These are phyloP conservation scores for Leucogyrophana mollusca DNA, from an alignment of 768 basidiomycete species.

Conservation along the genomic window DNA sequence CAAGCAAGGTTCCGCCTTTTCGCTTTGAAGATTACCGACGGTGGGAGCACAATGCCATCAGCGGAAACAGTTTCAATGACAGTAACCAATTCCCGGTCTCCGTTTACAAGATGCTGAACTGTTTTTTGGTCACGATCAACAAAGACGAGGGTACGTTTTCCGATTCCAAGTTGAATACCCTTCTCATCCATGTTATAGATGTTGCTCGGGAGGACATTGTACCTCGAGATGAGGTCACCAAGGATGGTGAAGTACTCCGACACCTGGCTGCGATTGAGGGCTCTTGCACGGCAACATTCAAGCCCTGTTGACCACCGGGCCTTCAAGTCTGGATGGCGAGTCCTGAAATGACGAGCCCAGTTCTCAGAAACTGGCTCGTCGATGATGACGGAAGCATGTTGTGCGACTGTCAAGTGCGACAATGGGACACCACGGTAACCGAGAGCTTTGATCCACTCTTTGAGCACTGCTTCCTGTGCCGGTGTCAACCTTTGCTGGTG, in stretches of 20 bases:
- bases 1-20: constrained; percentile 34
- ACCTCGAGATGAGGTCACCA: constrained; percentile 4
- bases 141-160: constrained; percentile 5
- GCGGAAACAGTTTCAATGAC: constrained; percentile 22
- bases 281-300: constrained; percentile 21
- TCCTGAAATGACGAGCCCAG: constrained; percentile 15
- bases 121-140: constrained; percentile 8
- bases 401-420: too few relatives aligned
- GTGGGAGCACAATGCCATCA: constrained; percentile 15
- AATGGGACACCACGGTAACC: constrained; percentile 20
- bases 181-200: constrained; percentile 16
- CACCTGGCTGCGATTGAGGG: constrained; percentile 18
- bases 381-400: constrained; percentile 6
- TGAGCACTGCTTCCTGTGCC: constrained; percentile 22
- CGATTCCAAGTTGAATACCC: constrained; percentile 10
- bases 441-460: constrained; percentile 22
- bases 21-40: constrained; percentile 29
- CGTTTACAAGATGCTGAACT: background rate
- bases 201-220: constrained; percentile 7
- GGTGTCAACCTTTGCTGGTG: too few relatives aligned
- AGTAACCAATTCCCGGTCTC: constrained; percentile 16
- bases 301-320: constrained; percentile 17
- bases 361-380: constrained; percentile 12
- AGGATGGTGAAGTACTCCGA: constrained; percentile 17
- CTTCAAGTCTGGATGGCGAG: constrained; percentile 23